Evolutionary conservation across 2,329 filamentous ascomycete species (phyloP).

Genomic region (Diaporthe sp.): DNA sequence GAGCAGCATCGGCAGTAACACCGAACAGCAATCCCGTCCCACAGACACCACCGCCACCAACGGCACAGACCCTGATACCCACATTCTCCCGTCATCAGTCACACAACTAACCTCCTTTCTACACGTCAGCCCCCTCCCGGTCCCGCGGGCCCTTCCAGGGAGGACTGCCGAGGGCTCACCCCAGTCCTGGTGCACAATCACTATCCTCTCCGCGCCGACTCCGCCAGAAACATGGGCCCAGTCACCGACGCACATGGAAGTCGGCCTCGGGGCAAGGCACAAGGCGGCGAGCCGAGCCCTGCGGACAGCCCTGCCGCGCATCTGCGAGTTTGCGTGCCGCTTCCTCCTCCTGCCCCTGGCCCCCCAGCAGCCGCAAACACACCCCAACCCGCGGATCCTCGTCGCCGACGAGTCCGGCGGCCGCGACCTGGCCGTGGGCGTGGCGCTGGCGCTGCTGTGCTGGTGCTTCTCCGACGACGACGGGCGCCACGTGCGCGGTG

Average conservation of each 20-base stretch:
- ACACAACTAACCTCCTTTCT: constrained; percentile 44
- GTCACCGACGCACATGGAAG: constrained; percentile 59
- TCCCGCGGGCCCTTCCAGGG: not conserved
- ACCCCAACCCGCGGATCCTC: constrained; percentile 54
- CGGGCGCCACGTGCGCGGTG: constrained; percentile 59
- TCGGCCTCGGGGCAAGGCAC: constrained; percentile 74
- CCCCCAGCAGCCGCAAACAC: not conserved
- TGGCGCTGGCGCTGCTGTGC: constrained; percentile 82
- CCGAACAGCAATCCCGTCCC: not conserved
- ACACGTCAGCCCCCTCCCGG: constrained; percentile 45
- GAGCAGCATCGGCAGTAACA: not conserved
- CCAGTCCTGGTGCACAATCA: constrained; percentile 56
- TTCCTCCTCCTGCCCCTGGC: constrained; percentile 49
- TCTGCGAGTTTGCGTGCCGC: constrained; percentile 68
- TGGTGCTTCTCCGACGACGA: constrained; percentile 74
- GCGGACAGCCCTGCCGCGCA: constrained; percentile 76
- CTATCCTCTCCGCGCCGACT: constrained; percentile 59
- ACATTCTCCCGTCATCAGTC: constrained; percentile 20
- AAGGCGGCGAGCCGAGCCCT: constrained; percentile 89
- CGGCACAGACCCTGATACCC: not conserved
- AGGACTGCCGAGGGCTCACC: not conserved
- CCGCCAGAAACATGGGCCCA: constrained; percentile 59
- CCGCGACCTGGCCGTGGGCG: constrained; percentile 84
- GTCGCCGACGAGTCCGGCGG: constrained; percentile 80
- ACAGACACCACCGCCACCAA: not conserved